Evolutionary conservation across 345 rosid genomes (phyloP), one percentile per base, ranked within the genome.

Genomic region (Nasturtium officinale): DNA sequence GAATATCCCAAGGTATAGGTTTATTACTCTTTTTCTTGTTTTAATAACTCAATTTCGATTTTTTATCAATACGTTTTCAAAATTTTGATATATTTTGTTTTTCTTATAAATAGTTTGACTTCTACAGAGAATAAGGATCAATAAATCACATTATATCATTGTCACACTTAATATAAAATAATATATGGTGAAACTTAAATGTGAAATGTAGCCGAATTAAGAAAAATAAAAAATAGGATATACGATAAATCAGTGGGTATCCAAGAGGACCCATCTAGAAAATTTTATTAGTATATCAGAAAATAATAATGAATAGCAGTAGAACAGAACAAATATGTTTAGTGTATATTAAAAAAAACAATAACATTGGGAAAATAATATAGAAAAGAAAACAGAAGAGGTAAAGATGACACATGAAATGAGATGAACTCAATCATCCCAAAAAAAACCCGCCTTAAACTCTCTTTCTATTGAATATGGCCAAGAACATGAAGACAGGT

Each of bases 401-500:
- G 61, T 75, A 70, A 62, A 76, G 76, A 77, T 77, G 72, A 56
- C 76, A 77, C 71, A 77, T 64, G 67, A 70, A 63, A 47, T 69
- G 55, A 69, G 70, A 65, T 76, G 71, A 76, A 63, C 47, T 63
- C 71, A 63, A 76, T 62, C 70, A 69, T 62, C 21, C 40, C n/a
- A 50, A 52, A 52, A 5, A 6, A 25, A 51, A 28, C 17, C 33
- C n/a, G 63, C 47, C n/a, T 70, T 47, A 40, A 57, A 71, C 72
- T 71, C 26, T 40, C 64, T 71, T 77, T 71, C 45, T 57, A 55
- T 71, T 69, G 71, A 35, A 77, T 56, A 71, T 71, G 3, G 76
- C 71, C 72, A 71, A 58, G 62, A 77, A 71, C 68, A 77, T 33
- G 63, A 64, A 71, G 77, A 77, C 80, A 71, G 50, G 73, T 77